Evolutionary conservation across 2,329 filamentous ascomycete genomes (phyloP).

Genomic region (Epichloe bromicola): DNA sequence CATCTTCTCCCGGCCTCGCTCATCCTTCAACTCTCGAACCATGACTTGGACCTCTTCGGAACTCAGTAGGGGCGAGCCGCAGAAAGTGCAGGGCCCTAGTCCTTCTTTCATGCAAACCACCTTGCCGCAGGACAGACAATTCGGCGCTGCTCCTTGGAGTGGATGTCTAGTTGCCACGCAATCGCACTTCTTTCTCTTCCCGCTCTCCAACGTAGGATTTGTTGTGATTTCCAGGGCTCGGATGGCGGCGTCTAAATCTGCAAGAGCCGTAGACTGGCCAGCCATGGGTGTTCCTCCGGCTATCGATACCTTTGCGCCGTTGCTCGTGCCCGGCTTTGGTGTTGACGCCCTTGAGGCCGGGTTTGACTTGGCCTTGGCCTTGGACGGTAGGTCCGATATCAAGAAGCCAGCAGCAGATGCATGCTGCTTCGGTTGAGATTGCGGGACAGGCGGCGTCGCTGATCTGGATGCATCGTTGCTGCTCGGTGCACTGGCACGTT

Average conservation of each 20-base stretch:
- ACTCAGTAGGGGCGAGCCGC: constrained; percentile 60
- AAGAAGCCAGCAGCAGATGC: constrained; percentile 57
- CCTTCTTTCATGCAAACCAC: constrained; percentile 93
- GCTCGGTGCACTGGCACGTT: constrained; percentile 27
- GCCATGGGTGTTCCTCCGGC: constrained; percentile 72
- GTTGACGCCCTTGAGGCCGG: constrained; percentile 39
- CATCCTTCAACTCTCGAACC: constrained; percentile 69
- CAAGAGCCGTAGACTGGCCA: constrained; percentile 60
- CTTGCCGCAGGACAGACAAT: constrained; percentile 86
- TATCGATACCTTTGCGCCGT: constrained; percentile 55
- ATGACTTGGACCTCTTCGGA: constrained; percentile 68
- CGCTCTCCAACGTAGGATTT: constrained; percentile 54
- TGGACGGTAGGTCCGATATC: constrained; percentile 60
- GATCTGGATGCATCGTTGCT: constrained; percentile 25
- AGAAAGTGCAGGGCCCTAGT: constrained; percentile 87
- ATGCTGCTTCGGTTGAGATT: constrained; percentile 36
- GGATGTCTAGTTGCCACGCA: constrained; percentile 84
- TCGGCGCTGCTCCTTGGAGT: constrained; percentile 79
- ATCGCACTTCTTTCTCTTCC: constrained; percentile 57
- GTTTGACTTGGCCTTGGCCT: constrained; percentile 41
- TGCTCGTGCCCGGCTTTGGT: constrained; percentile 35
- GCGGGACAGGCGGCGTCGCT: constrained; percentile 19
- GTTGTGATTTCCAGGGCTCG: constrained; percentile 82
- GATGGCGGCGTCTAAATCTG: constrained; percentile 68
- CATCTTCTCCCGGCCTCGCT: constrained; percentile 80